Base-by-base conservation (phyloP, 441 rosid species). In the Pelargonium myrrhifolium region DNA sequence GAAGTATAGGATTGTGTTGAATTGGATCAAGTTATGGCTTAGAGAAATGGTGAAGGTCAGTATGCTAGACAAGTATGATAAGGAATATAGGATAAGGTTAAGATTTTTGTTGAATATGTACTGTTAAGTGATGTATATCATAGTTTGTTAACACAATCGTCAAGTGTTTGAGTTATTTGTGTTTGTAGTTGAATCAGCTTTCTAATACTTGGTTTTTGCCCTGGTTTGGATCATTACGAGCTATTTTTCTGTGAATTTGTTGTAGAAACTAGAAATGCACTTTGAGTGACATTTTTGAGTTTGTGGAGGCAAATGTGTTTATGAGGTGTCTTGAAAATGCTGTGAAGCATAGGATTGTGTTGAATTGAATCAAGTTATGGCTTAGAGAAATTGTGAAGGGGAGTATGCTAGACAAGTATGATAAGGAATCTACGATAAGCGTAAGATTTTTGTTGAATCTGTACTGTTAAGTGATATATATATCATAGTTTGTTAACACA, bases 291-390 rank as follows among this genome's bases (percentile, higher is more conserved):
- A 63, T 88, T 58, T 78, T 91, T 51, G 76, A 76, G 59, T 74
- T 58, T 66, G 65, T 85, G 74, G 90, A 88, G 75, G 69, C 59
- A 11, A 68, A 75, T 72, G 77, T 87, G 70, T 82, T 87, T 71
- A 77, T 88, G 83, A 75, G 61, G 51, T 85, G 81, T 68, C 75
- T 89, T 62, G 80, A 82, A 59, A 93, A 84, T 49, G 85, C 84
- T 78, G 82, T 91, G 24, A 85, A 78, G 65, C 96, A 93, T 80
- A 87, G 69, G 63, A 91, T 82, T 77, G 78, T 93, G 28, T 78
- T 89, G 69, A 78, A 71, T 65, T 83, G 87, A 83, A 75, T 93
- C 6, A 87, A 74, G 64, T 82, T 83, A 0, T 90, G 86, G 21
- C 82, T 89, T 63, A 82, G 39, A 42, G 22, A 67, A 49, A 65